phyloP scores from a whole-genome alignment of 2,329 filamentous ascomycete genomes.

The Pseudogymnoascus sp. region DNA sequence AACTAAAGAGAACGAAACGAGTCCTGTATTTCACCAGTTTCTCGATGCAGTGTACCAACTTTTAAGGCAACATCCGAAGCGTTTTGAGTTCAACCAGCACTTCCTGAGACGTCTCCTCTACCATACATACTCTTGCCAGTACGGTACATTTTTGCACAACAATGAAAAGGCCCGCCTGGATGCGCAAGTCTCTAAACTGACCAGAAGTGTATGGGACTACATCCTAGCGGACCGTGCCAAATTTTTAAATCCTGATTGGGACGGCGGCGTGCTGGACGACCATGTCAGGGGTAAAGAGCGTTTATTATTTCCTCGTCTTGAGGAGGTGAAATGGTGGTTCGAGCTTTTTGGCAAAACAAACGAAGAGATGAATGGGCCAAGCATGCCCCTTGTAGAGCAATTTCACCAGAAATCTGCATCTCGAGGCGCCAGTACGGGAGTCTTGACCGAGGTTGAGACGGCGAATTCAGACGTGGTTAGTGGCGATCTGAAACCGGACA shows the following conservation, averaged over 20 bases:
- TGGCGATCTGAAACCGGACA: neutral
- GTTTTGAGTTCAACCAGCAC: constrained; percentile 94
- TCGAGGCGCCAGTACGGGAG: constrained; percentile 9
- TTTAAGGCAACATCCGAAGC: constrained; percentile 72
- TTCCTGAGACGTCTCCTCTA: constrained; percentile 86
- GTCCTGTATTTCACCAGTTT: constrained; percentile 96
- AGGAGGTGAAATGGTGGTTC: constrained; percentile 88
- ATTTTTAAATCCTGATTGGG: constrained; percentile 77
- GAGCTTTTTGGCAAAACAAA: constrained; percentile 80
- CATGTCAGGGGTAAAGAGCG: constrained; percentile 72
- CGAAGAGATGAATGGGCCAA: constrained; percentile 77
- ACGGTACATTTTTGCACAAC: constrained; percentile 94
- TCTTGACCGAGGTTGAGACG: constrained; percentile 26
- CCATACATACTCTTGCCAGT: constrained; percentile 92
- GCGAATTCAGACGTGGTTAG: constrained; percentile 16
- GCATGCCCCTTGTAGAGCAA: neutral
- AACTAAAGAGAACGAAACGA: constrained; percentile 83
- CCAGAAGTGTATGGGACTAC: constrained; percentile 90
- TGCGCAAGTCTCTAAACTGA: constrained; percentile 59
- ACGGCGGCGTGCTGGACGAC: constrained; percentile 64
- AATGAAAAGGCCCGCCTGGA: constrained; percentile 82
- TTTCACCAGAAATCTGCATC: neutral
- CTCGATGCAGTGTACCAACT: constrained; percentile 91
- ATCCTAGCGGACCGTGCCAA: constrained; percentile 75
- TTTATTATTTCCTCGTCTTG: constrained; percentile 70